These are phyloP conservation scores for Lonicera japonica DNA, from an alignment of 129 eudicot genomes.

Conservation along the genomic window DNA sequence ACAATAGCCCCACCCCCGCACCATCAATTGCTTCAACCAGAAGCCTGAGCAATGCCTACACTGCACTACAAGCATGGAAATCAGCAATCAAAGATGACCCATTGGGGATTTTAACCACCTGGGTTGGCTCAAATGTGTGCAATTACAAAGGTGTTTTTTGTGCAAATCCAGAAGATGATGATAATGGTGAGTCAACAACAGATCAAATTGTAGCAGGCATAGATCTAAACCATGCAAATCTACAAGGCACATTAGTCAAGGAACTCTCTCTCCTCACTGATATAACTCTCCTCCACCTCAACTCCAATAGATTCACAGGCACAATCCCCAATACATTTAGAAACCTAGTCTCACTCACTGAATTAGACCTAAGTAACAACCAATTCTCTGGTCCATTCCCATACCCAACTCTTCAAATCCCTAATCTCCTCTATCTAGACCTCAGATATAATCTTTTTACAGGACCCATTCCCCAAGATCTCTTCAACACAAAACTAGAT, in stretches of 20 bases:
- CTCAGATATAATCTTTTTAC: slow-evolving; percentile 67
- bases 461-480: slow-evolving; percentile 68
- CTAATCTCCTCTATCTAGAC: slow-evolving; percentile 70
- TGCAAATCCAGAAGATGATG: slow-evolving; percentile 43
- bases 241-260: slow-evolving; percentile 57
- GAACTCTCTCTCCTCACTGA: slow-evolving; percentile 61
- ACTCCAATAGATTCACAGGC: slow-evolving; percentile 73
- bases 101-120: slow-evolving; percentile 42
- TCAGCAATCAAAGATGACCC: slow-evolving; percentile 84
- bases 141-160: slow-evolving; percentile 74
- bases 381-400: slow-evolving; percentile 76
- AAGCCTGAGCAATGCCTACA: slow-evolving; percentile 46
- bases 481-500: slow-evolving; percentile 63
- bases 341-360: slow-evolving; percentile 55
- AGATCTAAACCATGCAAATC: slow-evolving; percentile 91
- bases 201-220: slow-evolving; percentile 55
- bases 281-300: slow-evolving; percentile 71
- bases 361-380: slow-evolving; percentile 89
- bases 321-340: slow-evolving; percentile 52
- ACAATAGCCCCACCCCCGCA: slow-evolving; percentile 25
- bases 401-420: slow-evolving; percentile 31
- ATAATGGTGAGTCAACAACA: slow-evolving; percentile 12
- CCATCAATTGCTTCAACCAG: slow-evolving; percentile 25
- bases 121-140: slow-evolving; percentile 95
- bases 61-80: slow-evolving; percentile 95